Conservation (phyloP, 1,284 basidiomycete species). For the Sphagnurus paluster region DNA sequence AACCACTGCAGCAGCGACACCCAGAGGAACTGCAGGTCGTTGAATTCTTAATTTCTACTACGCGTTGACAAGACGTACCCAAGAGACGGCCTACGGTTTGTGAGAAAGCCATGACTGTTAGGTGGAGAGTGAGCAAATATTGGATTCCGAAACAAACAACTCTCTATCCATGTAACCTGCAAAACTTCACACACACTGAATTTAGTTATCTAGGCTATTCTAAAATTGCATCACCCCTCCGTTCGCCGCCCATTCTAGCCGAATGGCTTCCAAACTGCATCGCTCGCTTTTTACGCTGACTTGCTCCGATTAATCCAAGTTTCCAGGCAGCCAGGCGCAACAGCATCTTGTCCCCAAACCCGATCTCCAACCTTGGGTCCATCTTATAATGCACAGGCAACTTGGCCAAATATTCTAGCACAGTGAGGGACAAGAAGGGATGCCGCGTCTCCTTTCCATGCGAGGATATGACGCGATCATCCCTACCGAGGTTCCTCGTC, state of each 20-base stretch:
- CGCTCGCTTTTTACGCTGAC: slow-evolving; percentile 81
- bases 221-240: slow-evolving; percentile 50
- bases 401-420: slow-evolving; percentile 72
- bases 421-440: slow-evolving; percentile 82
- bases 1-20: slow-evolving; percentile 62
- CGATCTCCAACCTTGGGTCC: slow-evolving; percentile 68
- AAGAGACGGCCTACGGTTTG: slow-evolving; percentile 48
- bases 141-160: slow-evolving; percentile 20
- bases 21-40: slow-evolving; percentile 65
- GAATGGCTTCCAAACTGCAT: slow-evolving; percentile 98
- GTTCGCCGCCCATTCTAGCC: slow-evolving; percentile 81
- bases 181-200: not conserved
- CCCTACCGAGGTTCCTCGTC: slow-evolving; percentile 87
- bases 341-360: slow-evolving; percentile 87
- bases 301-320: slow-evolving; percentile 71
- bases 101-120: slow-evolving; percentile 44
- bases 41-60: not conserved
- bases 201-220: slow-evolving; percentile 20
- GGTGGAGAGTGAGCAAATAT: not conserved
- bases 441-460: slow-evolving; percentile 90
- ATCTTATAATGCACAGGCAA: slow-evolving; percentile 82
- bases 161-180: slow-evolving; percentile 21
- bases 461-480: slow-evolving; percentile 89
- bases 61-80: slow-evolving; percentile 32
- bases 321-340: slow-evolving; percentile 70